These are phyloP conservation scores for Hanseniaspora thailandica DNA, from an alignment of 805 yeast genomes.

Conservation along the genomic window DNA sequence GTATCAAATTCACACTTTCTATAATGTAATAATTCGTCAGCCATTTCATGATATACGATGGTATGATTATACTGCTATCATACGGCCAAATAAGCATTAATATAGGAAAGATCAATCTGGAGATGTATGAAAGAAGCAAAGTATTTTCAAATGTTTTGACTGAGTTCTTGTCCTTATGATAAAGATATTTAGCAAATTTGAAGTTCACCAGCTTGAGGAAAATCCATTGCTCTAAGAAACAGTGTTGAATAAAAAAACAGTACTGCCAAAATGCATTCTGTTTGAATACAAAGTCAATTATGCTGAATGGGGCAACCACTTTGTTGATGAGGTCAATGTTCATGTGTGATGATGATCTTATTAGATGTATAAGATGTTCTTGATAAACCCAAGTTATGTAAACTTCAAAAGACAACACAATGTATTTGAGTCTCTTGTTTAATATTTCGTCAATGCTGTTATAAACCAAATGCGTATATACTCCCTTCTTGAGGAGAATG, in stretches of 20 bases:
- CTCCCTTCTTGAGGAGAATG: slow-evolving; percentile 73
- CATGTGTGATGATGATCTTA: not conserved
- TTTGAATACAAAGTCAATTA: slow-evolving; percentile 28
- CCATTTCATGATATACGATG: slow-evolving; percentile 46
- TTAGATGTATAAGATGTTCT: slow-evolving; percentile 34
- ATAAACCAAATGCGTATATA: slow-evolving; percentile 74
- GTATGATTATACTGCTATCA: slow-evolving; percentile 49
- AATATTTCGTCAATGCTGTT: slow-evolving; percentile 31
- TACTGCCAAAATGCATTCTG: slow-evolving; percentile 41
- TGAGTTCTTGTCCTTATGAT: slow-evolving; percentile 26
- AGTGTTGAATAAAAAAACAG: slow-evolving; percentile 41
- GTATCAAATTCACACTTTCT: slow-evolving; percentile 47
- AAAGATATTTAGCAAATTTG: not conserved
- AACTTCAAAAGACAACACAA: slow-evolving; percentile 71
- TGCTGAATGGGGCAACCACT: not conserved
- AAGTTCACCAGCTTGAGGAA: slow-evolving; percentile 32
- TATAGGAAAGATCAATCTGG: slow-evolving; percentile 69
- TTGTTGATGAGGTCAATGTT: not conserved
- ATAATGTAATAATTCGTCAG: slow-evolving; percentile 51
- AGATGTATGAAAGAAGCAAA: slow-evolving; percentile 60
- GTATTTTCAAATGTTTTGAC: slow-evolving; percentile 38
- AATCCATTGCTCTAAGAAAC: slow-evolving; percentile 36
- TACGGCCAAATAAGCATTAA: slow-evolving; percentile 95
- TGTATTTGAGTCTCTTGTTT: slow-evolving; percentile 33
- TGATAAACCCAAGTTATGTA: slow-evolving; percentile 86